Conservation (phyloP, 495 filamentous ascomycete genomes). For the Podospora fimiseda region DNA sequence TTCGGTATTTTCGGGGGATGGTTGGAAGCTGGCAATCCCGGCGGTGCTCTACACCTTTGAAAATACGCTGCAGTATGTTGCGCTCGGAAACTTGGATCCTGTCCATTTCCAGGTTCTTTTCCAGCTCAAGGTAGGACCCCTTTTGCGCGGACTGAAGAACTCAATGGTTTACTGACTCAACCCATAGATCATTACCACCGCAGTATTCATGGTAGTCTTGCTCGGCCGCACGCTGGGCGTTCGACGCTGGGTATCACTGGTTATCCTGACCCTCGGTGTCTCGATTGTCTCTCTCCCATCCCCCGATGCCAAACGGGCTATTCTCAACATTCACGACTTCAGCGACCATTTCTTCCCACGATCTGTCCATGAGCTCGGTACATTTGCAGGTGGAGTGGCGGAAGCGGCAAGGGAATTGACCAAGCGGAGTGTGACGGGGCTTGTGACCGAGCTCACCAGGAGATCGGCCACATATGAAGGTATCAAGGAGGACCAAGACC, state of each 20-base stretch:
- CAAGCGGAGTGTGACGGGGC: constrained; percentile 35
- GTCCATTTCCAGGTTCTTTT: constrained; percentile 90
- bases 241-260: constrained; percentile 71
- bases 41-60: constrained; percentile 84
- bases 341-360: constrained; percentile 64
- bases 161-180: background rate
- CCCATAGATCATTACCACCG: constrained; percentile 68
- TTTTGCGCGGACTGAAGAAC: background rate
- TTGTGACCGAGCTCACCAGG: constrained; percentile 49
- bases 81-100: constrained; percentile 82
- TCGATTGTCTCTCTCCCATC: constrained; percentile 79
- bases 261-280: constrained; percentile 77
- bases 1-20: constrained; percentile 82
- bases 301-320: constrained; percentile 37
- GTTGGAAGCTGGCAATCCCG: constrained; percentile 92
- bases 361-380: constrained; percentile 57
- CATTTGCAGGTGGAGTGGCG: constrained; percentile 35
- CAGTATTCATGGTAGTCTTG: constrained; percentile 77
- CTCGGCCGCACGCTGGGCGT: constrained; percentile 61
- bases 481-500: constrained; percentile 72
- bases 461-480: constrained; percentile 96
- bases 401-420: constrained; percentile 46
- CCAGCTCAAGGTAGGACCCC: constrained; percentile 60
- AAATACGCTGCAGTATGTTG: constrained; percentile 87
- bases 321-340: constrained; percentile 48